Evolutionary conservation across 306 rosid species (phyloP).

Genomic region (Cucumis hystrix): DNA sequence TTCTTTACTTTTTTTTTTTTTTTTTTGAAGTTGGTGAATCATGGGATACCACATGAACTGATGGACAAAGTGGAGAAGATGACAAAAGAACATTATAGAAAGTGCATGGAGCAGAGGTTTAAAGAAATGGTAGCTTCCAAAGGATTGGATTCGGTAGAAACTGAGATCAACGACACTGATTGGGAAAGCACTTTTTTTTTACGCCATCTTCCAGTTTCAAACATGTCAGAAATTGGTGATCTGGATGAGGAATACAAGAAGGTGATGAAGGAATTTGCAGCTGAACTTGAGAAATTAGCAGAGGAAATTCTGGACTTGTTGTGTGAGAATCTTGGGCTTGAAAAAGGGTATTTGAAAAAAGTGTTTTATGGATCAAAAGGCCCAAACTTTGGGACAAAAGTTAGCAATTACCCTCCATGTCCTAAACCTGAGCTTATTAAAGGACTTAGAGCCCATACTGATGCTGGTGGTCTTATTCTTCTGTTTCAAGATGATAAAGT

Average conservation of each 20-base stretch:
- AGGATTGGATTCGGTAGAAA: slow-evolving; percentile 45
- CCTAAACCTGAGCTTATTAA: slow-evolving; percentile 86
- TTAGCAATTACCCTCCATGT: slow-evolving; percentile 91
- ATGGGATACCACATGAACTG: slow-evolving; percentile 62
- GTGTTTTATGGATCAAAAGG: slow-evolving; percentile 73
- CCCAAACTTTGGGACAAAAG: slow-evolving; percentile 85
- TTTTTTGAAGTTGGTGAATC: slow-evolving; percentile 60
- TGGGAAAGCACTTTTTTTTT: slow-evolving; percentile 94
- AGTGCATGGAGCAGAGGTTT: slow-evolving; percentile 74
- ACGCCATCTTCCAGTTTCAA: slow-evolving; percentile 79
- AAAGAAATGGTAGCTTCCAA: slow-evolving; percentile 61
- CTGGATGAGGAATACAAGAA: slow-evolving; percentile 52
- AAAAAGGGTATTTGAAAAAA: slow-evolving; percentile 71
- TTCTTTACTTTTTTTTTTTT: not conserved
- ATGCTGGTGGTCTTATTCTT: slow-evolving; percentile 90
- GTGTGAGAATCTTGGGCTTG: slow-evolving; percentile 86
- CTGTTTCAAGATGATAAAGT: slow-evolving; percentile 95
- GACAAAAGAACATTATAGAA: slow-evolving; percentile 80
- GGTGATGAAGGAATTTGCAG: slow-evolving; percentile 64
- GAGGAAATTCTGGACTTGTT: slow-evolving; percentile 65
- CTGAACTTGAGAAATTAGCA: slow-evolving; percentile 58
- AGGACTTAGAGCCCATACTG: slow-evolving; percentile 94
- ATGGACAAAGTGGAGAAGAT: slow-evolving; percentile 77
- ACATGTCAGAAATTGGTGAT: slow-evolving; percentile 58
- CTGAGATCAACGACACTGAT: slow-evolving; percentile 57